A percentile compares a stretch with the other conserved stretches of the same genome.
Conservation (phyloP, 2,329 filamentous ascomycete genomes). For the Graphilbum ipis-grandicollis region DNA sequence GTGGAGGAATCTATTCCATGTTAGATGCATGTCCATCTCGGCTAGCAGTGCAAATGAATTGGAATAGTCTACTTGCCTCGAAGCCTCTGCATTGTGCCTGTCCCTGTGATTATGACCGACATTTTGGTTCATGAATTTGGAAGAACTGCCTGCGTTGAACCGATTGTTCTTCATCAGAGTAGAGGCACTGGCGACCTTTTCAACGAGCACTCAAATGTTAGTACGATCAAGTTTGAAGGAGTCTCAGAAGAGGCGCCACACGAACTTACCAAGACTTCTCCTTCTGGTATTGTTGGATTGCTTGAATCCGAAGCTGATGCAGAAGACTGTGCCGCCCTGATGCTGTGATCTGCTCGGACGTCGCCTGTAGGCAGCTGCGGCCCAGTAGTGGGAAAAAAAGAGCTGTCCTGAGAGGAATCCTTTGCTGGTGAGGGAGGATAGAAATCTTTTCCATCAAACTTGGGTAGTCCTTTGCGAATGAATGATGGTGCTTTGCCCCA, state of each 20-base stretch:
- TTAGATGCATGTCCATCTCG: background rate
- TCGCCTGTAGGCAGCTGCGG: conserved; percentile 2
- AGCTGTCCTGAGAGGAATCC: background rate
- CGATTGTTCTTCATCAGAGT: background rate
- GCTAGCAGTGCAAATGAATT: background rate
- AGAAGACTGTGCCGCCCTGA: no score
- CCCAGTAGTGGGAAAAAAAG: background rate
- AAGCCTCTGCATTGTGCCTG: no score
- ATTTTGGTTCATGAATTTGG: no score
- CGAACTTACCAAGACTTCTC: no score
- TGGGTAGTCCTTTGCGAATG: conserved; percentile 35
- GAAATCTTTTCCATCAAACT: conserved; percentile 48
- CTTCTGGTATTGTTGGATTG: no score
- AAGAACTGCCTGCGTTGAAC: no score
- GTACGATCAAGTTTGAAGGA: no score
- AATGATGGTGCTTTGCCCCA: conserved; percentile 39
- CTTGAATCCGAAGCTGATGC: no score
- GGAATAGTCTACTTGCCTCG: no score
- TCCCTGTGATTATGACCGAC: no score
- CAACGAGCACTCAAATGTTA: no score
- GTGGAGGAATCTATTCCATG: conserved; percentile 18
- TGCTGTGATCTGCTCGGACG: background rate
- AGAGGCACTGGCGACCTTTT: background rate
- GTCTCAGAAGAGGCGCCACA: no score
- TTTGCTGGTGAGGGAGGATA: conserved; percentile 34